A percentile compares a stretch with the other conserved stretches of the same genome.
Conservation (phyloP, 345 rosid genomes). For the Lepidium aucheri region DNA sequence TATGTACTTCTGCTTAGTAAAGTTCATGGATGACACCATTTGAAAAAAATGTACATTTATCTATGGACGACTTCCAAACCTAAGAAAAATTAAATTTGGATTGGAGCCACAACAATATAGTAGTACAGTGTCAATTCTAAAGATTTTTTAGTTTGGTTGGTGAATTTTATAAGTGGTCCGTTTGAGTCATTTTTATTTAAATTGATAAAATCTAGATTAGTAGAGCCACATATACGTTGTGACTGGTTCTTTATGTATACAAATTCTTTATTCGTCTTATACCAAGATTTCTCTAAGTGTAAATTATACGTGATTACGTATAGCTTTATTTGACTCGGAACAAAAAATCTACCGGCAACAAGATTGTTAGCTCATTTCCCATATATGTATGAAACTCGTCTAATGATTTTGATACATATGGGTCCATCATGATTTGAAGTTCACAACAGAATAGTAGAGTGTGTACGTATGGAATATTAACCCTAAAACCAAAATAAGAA, state of each 20-base stretch:
- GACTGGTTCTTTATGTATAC: neutral
- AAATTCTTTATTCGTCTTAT: neutral
- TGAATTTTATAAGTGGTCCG: neutral
- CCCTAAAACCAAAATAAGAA: conserved; percentile 7
- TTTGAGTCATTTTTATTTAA: neutral
- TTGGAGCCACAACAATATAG: neutral
- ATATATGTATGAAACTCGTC: neutral
- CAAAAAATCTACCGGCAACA: neutral
- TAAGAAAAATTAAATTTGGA: neutral
- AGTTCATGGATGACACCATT: too few relatives aligned
- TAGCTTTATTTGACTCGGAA: neutral
- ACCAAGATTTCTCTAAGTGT: neutral
- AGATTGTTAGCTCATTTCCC: neutral
- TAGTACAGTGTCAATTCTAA: neutral
- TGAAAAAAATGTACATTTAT: too few relatives aligned
- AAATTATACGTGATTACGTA: too few relatives aligned
- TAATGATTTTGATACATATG: neutral
- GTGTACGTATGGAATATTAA: conserved; percentile 8
- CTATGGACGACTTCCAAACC: neutral
- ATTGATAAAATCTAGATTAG: neutral
- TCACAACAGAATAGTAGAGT: neutral
- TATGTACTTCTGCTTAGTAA: too few relatives aligned
- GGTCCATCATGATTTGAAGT: neutral
- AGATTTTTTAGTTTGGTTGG: neutral
- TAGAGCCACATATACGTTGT: neutral